Evolutionary conservation across 331 rosid species (phyloP).

Genomic region (Malus hybrid): DNA sequence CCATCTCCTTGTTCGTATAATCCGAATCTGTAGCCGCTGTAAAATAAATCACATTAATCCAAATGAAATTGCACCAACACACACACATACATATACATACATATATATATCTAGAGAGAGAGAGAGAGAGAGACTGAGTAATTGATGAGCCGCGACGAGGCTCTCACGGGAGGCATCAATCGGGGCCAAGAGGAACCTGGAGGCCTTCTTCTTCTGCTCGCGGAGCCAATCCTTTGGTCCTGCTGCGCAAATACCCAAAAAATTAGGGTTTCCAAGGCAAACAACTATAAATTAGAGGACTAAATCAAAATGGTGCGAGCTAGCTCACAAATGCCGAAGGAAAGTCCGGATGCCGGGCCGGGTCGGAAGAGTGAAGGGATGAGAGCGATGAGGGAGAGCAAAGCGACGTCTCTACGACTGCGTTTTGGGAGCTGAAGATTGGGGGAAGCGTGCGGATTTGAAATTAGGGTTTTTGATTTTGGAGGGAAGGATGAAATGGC

Average conservation of each 20-base stretch:
- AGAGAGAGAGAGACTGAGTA: slow-evolving; percentile 35
- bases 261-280: slow-evolving; percentile 26
- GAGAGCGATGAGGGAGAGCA: slow-evolving; percentile 43
- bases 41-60: slow-evolving; percentile 15
- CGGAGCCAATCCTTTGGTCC: slow-evolving; percentile 95
- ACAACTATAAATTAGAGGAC: background rate
- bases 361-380: slow-evolving; percentile 30
- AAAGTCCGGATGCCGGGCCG: slow-evolving; percentile 44
- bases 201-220: slow-evolving; percentile 85
- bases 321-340: slow-evolving; percentile 67
- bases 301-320: background rate
- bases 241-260: slow-evolving; percentile 39
- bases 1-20: slow-evolving; percentile 46
- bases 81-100: background rate
- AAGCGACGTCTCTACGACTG: slow-evolving; percentile 49
- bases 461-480: slow-evolving; percentile 30
- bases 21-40: slow-evolving; percentile 35
- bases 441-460: slow-evolving; percentile 21
- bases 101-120: too few relatives aligned
- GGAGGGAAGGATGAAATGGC: slow-evolving; percentile 50
- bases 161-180: slow-evolving; percentile 73
- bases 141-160: slow-evolving; percentile 56
- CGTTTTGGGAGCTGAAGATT: slow-evolving; percentile 6
- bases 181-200: slow-evolving; percentile 73
- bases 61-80: background rate